These are phyloP conservation scores for Fusarium circinatum DNA, from an alignment of 2,329 filamentous ascomycete species.

Conservation along the genomic window DNA sequence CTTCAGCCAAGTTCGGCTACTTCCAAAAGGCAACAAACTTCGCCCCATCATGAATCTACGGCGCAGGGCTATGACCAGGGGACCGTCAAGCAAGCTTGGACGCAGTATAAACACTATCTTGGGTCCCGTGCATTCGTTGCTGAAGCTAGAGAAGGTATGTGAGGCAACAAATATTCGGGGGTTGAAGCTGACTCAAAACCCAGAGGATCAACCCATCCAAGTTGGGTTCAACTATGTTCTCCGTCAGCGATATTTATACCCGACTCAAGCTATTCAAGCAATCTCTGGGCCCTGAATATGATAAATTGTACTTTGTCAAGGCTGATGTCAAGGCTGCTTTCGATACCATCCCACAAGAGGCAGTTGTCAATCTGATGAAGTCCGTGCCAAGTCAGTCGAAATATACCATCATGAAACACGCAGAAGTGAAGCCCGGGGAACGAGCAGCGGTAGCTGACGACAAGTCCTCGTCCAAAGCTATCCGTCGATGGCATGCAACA, in stretches of 20 bases:
- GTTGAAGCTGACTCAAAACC: constrained; percentile 23
- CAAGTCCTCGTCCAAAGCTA: constrained; percentile 49
- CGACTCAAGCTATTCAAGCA: constrained; percentile 77
- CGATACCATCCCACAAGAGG: constrained; percentile 89
- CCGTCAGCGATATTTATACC: constrained; percentile 80
- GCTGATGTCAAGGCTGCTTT: constrained; percentile 93
- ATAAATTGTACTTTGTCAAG: constrained; percentile 85
- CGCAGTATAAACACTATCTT: constrained; percentile 63
- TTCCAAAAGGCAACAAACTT: constrained; percentile 82
- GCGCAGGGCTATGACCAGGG: constrained; percentile 64
- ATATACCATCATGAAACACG: constrained; percentile 80
- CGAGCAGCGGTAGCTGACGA: constrained; percentile 33
- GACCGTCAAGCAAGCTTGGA: constrained; percentile 71
- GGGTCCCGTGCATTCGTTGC: constrained; percentile 76
- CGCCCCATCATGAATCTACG: constrained; percentile 90
- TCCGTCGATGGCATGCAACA: constrained; percentile 63
- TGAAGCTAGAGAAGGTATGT: constrained; percentile 81
- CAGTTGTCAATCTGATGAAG: constrained; percentile 73
- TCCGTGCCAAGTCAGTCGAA: constrained; percentile 64
- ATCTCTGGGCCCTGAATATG: constrained; percentile 51
- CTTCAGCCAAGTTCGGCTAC: constrained; percentile 79
- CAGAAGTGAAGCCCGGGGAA: constrained; percentile 70
- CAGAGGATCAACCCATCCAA: constrained; percentile 61
- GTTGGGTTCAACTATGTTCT: constrained; percentile 85
- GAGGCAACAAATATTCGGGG: background rate